phyloP scores from a whole-genome alignment of 257 asterid species.

The Ligustrum vulgare region DNA sequence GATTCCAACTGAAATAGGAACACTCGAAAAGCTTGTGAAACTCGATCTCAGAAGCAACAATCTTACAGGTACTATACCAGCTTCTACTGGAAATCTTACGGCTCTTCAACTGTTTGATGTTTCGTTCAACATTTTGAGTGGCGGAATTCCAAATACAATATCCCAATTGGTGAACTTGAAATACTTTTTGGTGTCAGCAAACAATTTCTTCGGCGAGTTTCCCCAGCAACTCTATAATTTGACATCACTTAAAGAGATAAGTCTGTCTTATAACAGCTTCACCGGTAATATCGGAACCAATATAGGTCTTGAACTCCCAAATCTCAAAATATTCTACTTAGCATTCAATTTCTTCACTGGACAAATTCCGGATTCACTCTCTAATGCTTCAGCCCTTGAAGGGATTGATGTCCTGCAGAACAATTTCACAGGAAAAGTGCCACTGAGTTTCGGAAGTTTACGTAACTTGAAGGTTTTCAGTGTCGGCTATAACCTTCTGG shows the following conservation, averaged over 20 bases:
- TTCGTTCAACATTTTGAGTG: slow-evolving; percentile 41
- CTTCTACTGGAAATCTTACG: slow-evolving; percentile 51
- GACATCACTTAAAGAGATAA: slow-evolving; percentile 33
- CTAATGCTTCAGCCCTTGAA: slow-evolving; percentile 40
- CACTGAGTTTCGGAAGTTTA: slow-evolving; percentile 32
- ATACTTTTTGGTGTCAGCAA: slow-evolving; percentile 26
- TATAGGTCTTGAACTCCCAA: slow-evolving; percentile 40
- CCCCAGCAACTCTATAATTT: slow-evolving; percentile 43
- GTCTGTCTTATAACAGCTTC: slow-evolving; percentile 40
- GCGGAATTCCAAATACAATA: slow-evolving; percentile 37
- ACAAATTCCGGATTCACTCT: slow-evolving; percentile 39
- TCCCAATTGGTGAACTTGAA: slow-evolving; percentile 28
- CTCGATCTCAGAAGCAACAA: slow-evolving; percentile 45
- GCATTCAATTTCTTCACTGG: slow-evolving; percentile 37
- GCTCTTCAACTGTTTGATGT: slow-evolving; percentile 36
- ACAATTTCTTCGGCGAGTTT: slow-evolving; percentile 38
- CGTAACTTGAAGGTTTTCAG: slow-evolving; percentile 27
- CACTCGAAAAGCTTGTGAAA: slow-evolving; percentile 23
- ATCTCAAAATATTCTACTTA: slow-evolving; percentile 12
- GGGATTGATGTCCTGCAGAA: slow-evolving; percentile 36
- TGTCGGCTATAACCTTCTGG: slow-evolving; percentile 33
- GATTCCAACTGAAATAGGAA: slow-evolving; percentile 32
- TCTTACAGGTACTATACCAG: slow-evolving; percentile 49
- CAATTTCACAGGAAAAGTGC: slow-evolving; percentile 44
- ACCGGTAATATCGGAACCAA: slow-evolving; percentile 37